These are phyloP conservation scores for Phytophthora pluvialis DNA, from an alignment of 352 stramenopile species.

Conservation along the genomic window DNA sequence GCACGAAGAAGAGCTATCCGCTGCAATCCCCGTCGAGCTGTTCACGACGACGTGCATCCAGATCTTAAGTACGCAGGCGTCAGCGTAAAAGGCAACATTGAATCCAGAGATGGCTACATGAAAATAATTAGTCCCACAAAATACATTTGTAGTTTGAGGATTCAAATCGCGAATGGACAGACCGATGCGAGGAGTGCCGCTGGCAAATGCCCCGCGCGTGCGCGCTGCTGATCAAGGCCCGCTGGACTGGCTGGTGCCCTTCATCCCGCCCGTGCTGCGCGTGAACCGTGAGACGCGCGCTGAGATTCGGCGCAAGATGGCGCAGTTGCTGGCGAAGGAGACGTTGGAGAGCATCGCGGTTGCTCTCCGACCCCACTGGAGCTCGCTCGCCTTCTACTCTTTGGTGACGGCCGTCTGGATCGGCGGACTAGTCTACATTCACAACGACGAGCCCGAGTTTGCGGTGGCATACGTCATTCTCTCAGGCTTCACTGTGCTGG, in stretches of 20 bases:
- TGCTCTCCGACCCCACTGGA: constrained; percentile 34
- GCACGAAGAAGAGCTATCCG: constrained; percentile 46
- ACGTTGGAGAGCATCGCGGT: constrained; percentile 23
- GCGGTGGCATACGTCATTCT: constrained; percentile 69
- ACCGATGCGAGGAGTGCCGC: constrained; percentile 4
- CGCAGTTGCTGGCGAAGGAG: constrained; percentile 46
- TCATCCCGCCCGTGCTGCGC: constrained; percentile 79
- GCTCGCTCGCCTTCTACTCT: constrained; percentile 23
- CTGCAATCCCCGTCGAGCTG: constrained; percentile 31
- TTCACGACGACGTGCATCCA: constrained; percentile 51
- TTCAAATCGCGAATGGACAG: constrained; percentile 6
- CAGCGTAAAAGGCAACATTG: constrained; percentile 14
- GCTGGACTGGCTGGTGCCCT: constrained; percentile 81
- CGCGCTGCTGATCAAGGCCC: constrained; percentile 40
- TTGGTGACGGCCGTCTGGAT: constrained; percentile 47
- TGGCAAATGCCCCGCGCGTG: constrained; percentile 17
- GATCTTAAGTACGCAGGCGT: constrained; percentile 45
- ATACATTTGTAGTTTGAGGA: neutral
- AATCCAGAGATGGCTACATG: constrained; percentile 2
- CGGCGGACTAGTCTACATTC: constrained; percentile 49
- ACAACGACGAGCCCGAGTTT: constrained; percentile 61
- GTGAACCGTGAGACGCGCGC: constrained; percentile 81
- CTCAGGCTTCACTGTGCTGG: constrained; percentile 51
- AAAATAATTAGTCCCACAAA: neutral
- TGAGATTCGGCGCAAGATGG: constrained; percentile 42